A percentile compares a stretch with the other conserved stretches of the same genome.
phyloP scores from a whole-genome alignment of 2,329 filamentous ascomycete species.

The Colletotrichum higginsianum region DNA sequence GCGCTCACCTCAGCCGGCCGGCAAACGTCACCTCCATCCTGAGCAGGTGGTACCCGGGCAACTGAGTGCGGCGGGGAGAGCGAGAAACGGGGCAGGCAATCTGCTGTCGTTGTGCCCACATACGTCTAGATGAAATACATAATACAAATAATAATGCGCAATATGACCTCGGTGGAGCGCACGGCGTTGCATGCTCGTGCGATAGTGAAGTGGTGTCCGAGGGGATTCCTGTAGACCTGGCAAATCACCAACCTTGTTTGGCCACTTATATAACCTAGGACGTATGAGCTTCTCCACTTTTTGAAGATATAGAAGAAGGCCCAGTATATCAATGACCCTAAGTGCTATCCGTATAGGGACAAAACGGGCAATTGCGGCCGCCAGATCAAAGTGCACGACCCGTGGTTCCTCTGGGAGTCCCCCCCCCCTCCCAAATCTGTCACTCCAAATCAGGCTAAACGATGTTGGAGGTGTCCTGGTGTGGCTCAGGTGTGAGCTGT shows the following conservation, averaged over 20 bases:
- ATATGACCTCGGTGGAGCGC: neutral
- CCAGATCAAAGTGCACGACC: neutral
- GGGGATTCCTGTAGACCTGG: neutral
- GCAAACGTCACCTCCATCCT: constrained; percentile 35
- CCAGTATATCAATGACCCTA: neutral
- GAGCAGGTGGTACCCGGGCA: constrained; percentile 39
- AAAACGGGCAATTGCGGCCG: neutral
- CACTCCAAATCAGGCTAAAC: neutral
- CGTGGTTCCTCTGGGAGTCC: neutral
- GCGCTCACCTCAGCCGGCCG: constrained; percentile 37
- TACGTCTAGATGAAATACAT: constrained; percentile 10
- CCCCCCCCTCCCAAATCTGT: neutral
- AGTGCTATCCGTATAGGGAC: neutral
- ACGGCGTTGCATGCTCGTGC: neutral
- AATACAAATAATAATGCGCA: neutral
- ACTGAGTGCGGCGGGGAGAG: neutral
- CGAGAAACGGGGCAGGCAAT: too few relatives aligned
- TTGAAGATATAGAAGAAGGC: neutral
- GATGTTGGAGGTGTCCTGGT: neutral
- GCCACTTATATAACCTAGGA: neutral
- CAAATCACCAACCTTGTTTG: neutral
- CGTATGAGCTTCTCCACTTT: neutral
- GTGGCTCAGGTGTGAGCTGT: neutral
- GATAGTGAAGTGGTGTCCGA: neutral
- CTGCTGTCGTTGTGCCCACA: neutral